A percentile compares a stretch with the other conserved stretches of the same genome.
These are phyloP conservation scores for Geotrichum carabidarum DNA, from an alignment of 1,139 yeast species.

Conservation along the genomic window DNA sequence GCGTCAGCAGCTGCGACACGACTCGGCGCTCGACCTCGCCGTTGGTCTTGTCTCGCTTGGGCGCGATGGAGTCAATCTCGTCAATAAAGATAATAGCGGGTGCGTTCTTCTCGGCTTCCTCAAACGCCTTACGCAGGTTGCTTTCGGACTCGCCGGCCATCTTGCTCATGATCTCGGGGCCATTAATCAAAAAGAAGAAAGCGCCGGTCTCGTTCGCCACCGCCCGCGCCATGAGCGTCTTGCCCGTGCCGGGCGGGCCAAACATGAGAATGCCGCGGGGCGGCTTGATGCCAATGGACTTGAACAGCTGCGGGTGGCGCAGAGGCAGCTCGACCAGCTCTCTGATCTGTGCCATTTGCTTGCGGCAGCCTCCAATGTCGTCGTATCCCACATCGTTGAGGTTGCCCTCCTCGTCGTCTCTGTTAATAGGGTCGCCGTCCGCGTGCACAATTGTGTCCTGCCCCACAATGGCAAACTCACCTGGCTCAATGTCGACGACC, in stretches of 20 bases:
- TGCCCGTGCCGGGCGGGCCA: slow-evolving; percentile 99
- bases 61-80: slow-evolving; percentile 97
- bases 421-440: slow-evolving; percentile 97
- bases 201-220: slow-evolving; percentile 99
- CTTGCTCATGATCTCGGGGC: slow-evolving; percentile 98
- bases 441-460: slow-evolving; percentile 97
- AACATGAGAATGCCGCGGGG: slow-evolving; percentile 96
- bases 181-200: slow-evolving; percentile 92
- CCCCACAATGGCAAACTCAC: slow-evolving; percentile 94
- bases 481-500: slow-evolving; percentile 96
- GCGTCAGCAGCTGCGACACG: slow-evolving; percentile 90
- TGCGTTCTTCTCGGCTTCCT: slow-evolving; percentile 97
- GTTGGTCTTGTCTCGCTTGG: slow-evolving; percentile 98
- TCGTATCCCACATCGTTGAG: slow-evolving; percentile 97
- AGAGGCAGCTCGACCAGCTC: slow-evolving; percentile 94
- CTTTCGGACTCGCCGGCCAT: slow-evolving; percentile 99
- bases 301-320: slow-evolving; percentile 94
- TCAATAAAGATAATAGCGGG: slow-evolving; percentile 96
- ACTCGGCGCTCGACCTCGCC: slow-evolving; percentile 99
- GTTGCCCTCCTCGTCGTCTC: slow-evolving; percentile 97
- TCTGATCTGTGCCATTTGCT: slow-evolving; percentile 97
- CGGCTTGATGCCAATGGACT: slow-evolving; percentile 94
- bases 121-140: slow-evolving; percentile 93
- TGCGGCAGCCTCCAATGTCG: slow-evolving; percentile 97
- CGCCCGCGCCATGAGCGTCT: slow-evolving; percentile 96